Percentiles rank a stretch among this genome's conserved stretches.
These are phyloP conservation scores for Yarrowia sp. DNA, from an alignment of 805 yeast species.

Conservation along the genomic window DNA sequence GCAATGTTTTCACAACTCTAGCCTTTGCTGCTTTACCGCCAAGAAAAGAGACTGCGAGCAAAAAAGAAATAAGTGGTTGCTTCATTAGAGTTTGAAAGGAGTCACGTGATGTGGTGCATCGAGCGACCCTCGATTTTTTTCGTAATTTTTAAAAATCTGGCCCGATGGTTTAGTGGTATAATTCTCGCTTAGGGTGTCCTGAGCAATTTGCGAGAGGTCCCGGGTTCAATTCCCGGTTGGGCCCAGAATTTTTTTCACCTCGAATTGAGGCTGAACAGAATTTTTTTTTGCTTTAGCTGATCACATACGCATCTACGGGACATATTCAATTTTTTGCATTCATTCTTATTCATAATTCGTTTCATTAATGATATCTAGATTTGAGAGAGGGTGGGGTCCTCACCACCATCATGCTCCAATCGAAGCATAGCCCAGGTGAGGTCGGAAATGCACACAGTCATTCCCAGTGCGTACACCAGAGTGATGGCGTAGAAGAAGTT, in stretches of 20 bases:
- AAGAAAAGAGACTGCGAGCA: neutral
- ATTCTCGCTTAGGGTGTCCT: conserved; percentile 26
- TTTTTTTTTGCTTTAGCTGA: neutral
- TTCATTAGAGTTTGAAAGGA: neutral
- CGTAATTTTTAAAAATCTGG: neutral
- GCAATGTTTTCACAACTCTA: neutral
- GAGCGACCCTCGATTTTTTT: neutral
- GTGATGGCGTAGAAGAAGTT: conserved; percentile 96
- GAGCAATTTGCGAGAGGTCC: conserved; percentile 26
- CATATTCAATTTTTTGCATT: neutral
- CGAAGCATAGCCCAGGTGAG: conserved; percentile 77
- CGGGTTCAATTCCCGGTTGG: conserved; percentile 27
- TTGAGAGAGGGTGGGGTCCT: conserved; percentile 34
- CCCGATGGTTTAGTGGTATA: conserved; percentile 27
- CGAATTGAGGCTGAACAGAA: too few relatives aligned
- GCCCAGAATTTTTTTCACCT: neutral
- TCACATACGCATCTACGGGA: too few relatives aligned
- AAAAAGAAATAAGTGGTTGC: neutral
- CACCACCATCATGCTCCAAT: conserved; percentile 57
- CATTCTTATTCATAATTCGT: conserved; percentile 1
- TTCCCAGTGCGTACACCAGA: conserved; percentile 69
- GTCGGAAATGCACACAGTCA: conserved; percentile 68
- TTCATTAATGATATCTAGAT: conserved; percentile 21
- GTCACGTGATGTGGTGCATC: neutral
- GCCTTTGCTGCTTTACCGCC: neutral